A percentile compares a stretch with the other conserved stretches of the same genome.
These are phyloP conservation scores for Calonectria fujianensis DNA, from an alignment of 2,329 filamentous ascomycete genomes.

Conservation along the genomic window DNA sequence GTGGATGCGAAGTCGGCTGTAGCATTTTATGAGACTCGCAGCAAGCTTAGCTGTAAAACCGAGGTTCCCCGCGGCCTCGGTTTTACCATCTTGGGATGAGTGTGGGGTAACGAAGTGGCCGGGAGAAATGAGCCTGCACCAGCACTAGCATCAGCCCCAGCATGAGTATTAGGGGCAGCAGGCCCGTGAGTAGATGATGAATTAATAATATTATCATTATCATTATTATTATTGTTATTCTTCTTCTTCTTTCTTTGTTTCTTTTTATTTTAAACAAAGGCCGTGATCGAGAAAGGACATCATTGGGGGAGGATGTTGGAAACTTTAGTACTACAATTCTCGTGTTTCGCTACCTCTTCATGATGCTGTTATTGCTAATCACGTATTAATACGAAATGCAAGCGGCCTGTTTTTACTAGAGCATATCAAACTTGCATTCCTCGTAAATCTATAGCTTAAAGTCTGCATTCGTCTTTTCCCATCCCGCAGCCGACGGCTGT, in stretches of 20 bases:
- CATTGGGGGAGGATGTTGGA: not conserved
- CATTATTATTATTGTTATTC: too few species aligned
- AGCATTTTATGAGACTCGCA: constrained; percentile 16
- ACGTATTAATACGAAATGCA: not conserved
- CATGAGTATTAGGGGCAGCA: not conserved
- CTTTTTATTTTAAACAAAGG: not conserved
- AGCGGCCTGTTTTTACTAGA: not conserved
- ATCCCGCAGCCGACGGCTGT: constrained; percentile 74
- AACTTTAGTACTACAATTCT: not conserved
- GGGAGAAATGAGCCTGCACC: constrained; percentile 9
- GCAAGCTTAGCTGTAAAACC: constrained; percentile 43
- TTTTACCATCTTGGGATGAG: constrained; percentile 38
- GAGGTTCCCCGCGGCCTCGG: constrained; percentile 54
- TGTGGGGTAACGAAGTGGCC: constrained; percentile 53
- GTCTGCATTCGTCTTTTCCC: constrained; percentile 83
- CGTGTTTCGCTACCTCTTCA: not conserved
- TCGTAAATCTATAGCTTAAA: constrained; percentile 79
- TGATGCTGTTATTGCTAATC: not conserved
- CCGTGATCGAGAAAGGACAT: not conserved
- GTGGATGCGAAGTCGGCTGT: not conserved
- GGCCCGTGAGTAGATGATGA: not conserved
- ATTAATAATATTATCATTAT: not conserved
- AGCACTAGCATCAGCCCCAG: not conserved
- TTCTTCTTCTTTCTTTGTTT: not conserved
- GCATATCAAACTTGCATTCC: not conserved